Evolutionary conservation across 164 flowering plant species (phyloP).

Genomic region (Cinnamomum chago): DNA sequence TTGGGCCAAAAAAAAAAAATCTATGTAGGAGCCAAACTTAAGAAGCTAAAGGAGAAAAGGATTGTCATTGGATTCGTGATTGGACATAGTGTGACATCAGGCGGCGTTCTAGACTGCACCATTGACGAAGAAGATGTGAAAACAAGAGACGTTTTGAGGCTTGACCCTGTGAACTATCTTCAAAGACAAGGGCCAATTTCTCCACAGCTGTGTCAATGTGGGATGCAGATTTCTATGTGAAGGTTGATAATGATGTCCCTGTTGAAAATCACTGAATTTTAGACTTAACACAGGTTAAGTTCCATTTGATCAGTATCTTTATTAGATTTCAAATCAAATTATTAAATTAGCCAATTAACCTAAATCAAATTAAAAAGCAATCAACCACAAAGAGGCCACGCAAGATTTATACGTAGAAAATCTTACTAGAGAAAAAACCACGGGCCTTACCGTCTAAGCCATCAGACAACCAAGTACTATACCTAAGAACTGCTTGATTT

Average conservation of each 20-base stretch:
- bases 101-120: constrained; percentile 56
- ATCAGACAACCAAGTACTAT: no score
- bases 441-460: no score
- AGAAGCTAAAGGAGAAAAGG: constrained; percentile 63
- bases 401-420: no score
- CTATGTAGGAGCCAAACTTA: constrained; percentile 47
- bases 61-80: constrained; percentile 72
- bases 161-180: constrained; percentile 69
- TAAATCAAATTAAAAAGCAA: no score
- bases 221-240: constrained; percentile 82
- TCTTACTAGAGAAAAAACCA: no score
- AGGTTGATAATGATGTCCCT: constrained; percentile 87
- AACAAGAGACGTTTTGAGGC: constrained; percentile 61
- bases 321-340: no score
- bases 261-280: constrained; percentile 4
- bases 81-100: constrained; percentile 67
- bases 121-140: constrained; percentile 62
- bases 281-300: no score
- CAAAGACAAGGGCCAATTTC: constrained; percentile 69
- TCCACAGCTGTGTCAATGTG: constrained; percentile 58
- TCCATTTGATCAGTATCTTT: no score
- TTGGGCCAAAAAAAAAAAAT: not conserved
- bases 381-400: no score
- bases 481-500: no score
- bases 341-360: no score